Evolutionary conservation across 1,284 basidiomycete species (phyloP).

Genomic region (Cryptococcus jaspeensis): DNA sequence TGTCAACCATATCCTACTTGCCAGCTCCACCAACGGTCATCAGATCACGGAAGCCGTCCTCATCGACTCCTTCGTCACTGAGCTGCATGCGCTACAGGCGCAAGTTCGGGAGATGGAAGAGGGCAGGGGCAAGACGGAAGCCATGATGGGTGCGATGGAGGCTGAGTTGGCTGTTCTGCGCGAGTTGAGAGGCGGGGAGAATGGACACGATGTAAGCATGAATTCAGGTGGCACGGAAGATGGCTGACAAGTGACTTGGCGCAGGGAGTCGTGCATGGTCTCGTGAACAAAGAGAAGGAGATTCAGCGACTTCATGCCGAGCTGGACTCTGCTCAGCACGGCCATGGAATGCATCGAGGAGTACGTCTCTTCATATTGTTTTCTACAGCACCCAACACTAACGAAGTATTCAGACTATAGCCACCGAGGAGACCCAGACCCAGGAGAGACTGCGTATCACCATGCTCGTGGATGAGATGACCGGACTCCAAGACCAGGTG

Average conservation of each 20-base stretch:
- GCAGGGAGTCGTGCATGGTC: constrained; percentile 73
- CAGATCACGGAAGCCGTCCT: constrained; percentile 53
- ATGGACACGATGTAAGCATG: constrained; percentile 6
- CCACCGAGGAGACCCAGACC: too few relatives aligned
- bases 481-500: constrained; percentile 68
- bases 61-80: constrained; percentile 28
- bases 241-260: too few relatives aligned
- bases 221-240: not conserved
- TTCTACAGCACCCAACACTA: too few relatives aligned
- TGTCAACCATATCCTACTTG: constrained; percentile 3
- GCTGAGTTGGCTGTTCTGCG: constrained; percentile 53
- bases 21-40: not conserved
- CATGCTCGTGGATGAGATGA: constrained; percentile 71
- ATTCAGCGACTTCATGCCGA: constrained; percentile 71
- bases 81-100: constrained; percentile 9
- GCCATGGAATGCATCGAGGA: constrained; percentile 4
- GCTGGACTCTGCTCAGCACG: constrained; percentile 43
- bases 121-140: too few relatives aligned
- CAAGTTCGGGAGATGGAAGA: not conserved
- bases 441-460: constrained; percentile 68
- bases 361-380: not conserved
- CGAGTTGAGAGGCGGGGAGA: constrained; percentile 35
- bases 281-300: constrained; percentile 81
- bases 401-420: too few relatives aligned
- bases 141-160: not conserved